phyloP scores from a whole-genome alignment of 2,329 filamentous ascomycete species.

The Claviceps sp. region DNA sequence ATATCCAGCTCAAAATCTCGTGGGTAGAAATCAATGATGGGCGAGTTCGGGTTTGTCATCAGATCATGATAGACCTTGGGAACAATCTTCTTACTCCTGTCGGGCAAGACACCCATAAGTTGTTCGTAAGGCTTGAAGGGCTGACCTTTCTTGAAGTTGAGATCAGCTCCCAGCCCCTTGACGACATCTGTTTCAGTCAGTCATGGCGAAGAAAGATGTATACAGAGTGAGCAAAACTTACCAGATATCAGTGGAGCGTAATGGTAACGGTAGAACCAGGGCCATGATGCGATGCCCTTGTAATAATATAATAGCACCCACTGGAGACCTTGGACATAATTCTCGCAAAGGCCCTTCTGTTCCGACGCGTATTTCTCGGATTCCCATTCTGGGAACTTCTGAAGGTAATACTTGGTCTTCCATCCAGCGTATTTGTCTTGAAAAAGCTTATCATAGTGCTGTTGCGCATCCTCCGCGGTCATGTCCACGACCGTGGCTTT shows the following conservation, averaged over 20 bases:
- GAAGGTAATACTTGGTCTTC: constrained; percentile 88
- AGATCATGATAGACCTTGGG: constrained; percentile 75
- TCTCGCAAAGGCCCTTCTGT: constrained; percentile 72
- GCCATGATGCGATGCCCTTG: constrained; percentile 91
- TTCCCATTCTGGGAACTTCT: constrained; percentile 80
- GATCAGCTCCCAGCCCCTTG: constrained; percentile 72
- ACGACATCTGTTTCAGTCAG: constrained; percentile 54
- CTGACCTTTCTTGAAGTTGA: constrained; percentile 87
- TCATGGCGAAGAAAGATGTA: constrained; percentile 3
- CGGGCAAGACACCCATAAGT: constrained; percentile 93
- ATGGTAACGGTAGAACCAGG: constrained; percentile 95
- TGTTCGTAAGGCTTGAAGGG: constrained; percentile 94
- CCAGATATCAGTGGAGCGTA: constrained; percentile 93
- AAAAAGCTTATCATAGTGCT: constrained; percentile 71
- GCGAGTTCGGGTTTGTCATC: constrained; percentile 82
- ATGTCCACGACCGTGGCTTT: constrained; percentile 76
- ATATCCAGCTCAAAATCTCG: constrained; percentile 95
- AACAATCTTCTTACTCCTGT: constrained; percentile 94
- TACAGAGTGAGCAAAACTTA: constrained; percentile 19
- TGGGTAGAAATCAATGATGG: constrained; percentile 96
- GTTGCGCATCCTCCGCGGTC: constrained; percentile 64
- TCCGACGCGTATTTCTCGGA: constrained; percentile 62
- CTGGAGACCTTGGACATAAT: constrained; percentile 93
- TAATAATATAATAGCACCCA: constrained; percentile 99
- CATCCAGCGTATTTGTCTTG: constrained; percentile 79